Evolutionary conservation across 164 flowering plant genomes (phyloP).

Genomic region (Berberis thunbergii): DNA sequence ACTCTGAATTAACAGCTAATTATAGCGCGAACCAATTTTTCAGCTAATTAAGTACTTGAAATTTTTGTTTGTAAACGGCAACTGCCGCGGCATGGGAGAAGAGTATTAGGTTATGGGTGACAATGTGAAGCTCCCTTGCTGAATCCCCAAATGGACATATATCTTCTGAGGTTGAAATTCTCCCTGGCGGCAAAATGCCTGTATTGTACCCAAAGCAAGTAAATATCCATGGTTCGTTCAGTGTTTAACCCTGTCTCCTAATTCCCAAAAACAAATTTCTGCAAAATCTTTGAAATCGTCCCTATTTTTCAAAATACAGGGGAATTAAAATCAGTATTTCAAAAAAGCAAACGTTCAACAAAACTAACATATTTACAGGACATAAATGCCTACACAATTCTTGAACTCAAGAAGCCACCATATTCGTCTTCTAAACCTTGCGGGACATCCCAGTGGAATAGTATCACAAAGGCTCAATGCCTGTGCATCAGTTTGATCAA

Average conservation of each 20-base stretch:
- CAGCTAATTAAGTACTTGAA: slow-evolving; percentile 13
- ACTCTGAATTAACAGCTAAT: not conserved
- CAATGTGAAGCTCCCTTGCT: slow-evolving; percentile 25
- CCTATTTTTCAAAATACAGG: not conserved
- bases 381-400: not conserved
- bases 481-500: not conserved
- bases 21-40: too few relatives aligned
- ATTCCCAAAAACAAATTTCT: not conserved
- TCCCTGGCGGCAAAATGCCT: not conserved
- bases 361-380: too few relatives aligned
- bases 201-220: not conserved
- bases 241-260: not conserved
- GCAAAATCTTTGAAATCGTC: not conserved
- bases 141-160: not conserved
- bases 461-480: slow-evolving; percentile 5
- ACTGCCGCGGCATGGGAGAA: slow-evolving; percentile 31
- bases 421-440: slow-evolving; percentile 6
- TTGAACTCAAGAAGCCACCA: slow-evolving; percentile 2
- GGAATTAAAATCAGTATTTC: not conserved
- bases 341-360: too few relatives aligned
- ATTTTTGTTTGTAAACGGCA: slow-evolving; percentile 21
- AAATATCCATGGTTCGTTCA: not conserved
- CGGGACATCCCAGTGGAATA: slow-evolving; percentile 7
- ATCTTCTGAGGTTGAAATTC: too few relatives aligned
- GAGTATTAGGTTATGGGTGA: slow-evolving; percentile 20